Evolutionary conservation across 208 protist species (phyloP).

Genomic region (Leishmania martiniquensis): DNA sequence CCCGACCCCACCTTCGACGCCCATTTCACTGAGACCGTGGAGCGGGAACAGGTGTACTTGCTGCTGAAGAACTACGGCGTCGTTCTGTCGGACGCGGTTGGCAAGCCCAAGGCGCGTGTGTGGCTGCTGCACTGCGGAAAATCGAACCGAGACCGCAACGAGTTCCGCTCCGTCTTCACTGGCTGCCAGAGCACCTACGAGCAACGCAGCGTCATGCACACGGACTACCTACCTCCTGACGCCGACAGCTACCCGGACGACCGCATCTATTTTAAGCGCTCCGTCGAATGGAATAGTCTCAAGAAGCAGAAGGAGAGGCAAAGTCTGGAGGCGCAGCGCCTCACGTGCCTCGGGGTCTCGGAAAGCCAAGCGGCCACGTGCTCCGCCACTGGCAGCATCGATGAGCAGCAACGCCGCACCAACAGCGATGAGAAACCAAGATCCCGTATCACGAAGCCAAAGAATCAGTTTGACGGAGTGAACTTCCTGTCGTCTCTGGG

Average conservation of each 20-base stretch:
- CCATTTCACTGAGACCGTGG: conserved; percentile 35
- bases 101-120: conserved; percentile 53
- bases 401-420: conserved; percentile 17
- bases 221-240: conserved; percentile 66
- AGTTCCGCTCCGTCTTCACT: conserved; percentile 83
- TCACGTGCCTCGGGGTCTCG: background rate
- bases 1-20: conserved; percentile 39
- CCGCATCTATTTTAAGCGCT: conserved; percentile 66
- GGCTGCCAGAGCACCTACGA: conserved; percentile 62
- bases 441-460: conserved; percentile 72
- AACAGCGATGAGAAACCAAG: conserved; percentile 6
- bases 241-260: conserved; percentile 52
- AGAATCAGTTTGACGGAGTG: conserved; percentile 87
- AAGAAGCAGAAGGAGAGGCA: conserved; percentile 45
- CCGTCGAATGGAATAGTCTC: conserved; percentile 72
- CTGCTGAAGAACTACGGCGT: conserved; percentile 72
- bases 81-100: conserved; percentile 50
- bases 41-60: conserved; percentile 55
- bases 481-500: conserved; percentile 63
- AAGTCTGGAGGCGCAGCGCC: conserved; percentile 31
- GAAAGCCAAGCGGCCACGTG: conserved; percentile 23
- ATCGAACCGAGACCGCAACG: conserved; percentile 45
- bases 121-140: conserved; percentile 66
- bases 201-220: conserved; percentile 56
- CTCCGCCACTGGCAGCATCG: conserved; percentile 23